phyloP scores from a whole-genome alignment of 192 early-diverging fungal species.

The Cetraspora pellucida region DNA sequence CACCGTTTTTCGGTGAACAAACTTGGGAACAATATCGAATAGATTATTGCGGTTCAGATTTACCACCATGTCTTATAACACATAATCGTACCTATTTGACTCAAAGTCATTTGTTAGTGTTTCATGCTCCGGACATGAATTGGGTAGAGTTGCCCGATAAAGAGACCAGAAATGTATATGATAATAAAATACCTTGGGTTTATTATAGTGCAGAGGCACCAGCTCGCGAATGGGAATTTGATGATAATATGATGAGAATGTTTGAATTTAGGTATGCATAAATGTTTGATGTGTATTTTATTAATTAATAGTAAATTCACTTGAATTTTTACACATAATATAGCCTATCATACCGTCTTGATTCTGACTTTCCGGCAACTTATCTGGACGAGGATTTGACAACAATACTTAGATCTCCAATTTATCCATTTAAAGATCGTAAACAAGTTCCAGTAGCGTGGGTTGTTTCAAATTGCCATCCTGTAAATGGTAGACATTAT shows the following conservation, averaged over 20 bases:
- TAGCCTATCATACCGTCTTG: not conserved
- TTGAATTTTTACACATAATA: not conserved
- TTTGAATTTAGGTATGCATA: not conserved
- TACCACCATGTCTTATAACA: not conserved
- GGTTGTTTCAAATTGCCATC: constrained; percentile 38
- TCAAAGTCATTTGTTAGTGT: not conserved
- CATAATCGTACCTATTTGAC: not conserved
- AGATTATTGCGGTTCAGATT: not conserved
- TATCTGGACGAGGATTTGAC: not conserved
- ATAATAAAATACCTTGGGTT: not conserved
- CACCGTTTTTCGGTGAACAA: not conserved
- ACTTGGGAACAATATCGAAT: not conserved
- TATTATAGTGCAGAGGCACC: not conserved
- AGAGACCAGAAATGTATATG: not conserved
- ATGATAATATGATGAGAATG: not conserved
- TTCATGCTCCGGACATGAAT: not conserved
- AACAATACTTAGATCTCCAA: not conserved
- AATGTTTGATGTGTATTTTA: not conserved
- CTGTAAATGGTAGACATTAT: constrained; percentile 34
- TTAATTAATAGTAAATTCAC: not conserved
- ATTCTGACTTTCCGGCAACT: not conserved
- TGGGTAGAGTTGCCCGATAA: not conserved
- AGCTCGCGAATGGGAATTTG: not conserved
- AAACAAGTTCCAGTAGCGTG: constrained; percentile 38
- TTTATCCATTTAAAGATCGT: not conserved